A percentile compares a stretch with the other conserved stretches of the same genome.
Conservation (phyloP, 495 filamentous ascomycete genomes). For the Penicillium simplicissimum region DNA sequence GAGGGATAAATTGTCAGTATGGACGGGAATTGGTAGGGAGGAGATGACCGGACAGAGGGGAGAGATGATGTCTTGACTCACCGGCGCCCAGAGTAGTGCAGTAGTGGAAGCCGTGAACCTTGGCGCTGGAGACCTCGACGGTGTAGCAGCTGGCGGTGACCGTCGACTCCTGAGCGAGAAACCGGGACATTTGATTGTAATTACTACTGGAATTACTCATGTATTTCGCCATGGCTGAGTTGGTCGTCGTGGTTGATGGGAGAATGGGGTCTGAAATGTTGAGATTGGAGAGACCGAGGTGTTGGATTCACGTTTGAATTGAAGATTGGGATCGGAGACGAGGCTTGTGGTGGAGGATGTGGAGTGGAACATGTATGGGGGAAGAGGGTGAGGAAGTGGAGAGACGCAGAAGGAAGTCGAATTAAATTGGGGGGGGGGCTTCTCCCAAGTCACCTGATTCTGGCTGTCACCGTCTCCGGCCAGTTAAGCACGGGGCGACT, state of each 20-base stretch:
- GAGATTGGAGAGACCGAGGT: conserved; percentile 5
- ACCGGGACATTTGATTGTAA: conserved; percentile 65
- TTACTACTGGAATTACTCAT: conserved; percentile 68
- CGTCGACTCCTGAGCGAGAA: conserved; percentile 51
- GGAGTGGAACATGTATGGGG: conserved; percentile 5
- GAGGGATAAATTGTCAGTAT: conserved; percentile 4
- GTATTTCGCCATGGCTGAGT: conserved; percentile 54
- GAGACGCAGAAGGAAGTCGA: not conserved
- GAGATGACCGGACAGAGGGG: no score
- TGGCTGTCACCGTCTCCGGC: conserved; percentile 1
- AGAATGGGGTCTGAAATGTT: not conserved
- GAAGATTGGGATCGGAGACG: not conserved
- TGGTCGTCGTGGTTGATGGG: conserved; percentile 8
- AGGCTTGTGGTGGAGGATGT: not conserved
- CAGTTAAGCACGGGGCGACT: not conserved
- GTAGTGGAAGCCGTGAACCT: conserved; percentile 86
- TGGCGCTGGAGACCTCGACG: conserved; percentile 52
- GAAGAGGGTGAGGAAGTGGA: not conserved
- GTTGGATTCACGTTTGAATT: not conserved
- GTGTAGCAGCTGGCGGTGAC: conserved; percentile 86
- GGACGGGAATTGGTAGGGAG: not conserved
- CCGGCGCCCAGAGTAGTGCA: conserved; percentile 83
- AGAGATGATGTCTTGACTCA: conserved; percentile 38
- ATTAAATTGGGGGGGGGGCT: not conserved
- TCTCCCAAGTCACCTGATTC: conserved; percentile 2